Evolutionary conservation across 2,329 filamentous ascomycete species (phyloP), one percentile per base, ranked within the genome.

Genomic region (Berkeleyomyces rouxiae): DNA sequence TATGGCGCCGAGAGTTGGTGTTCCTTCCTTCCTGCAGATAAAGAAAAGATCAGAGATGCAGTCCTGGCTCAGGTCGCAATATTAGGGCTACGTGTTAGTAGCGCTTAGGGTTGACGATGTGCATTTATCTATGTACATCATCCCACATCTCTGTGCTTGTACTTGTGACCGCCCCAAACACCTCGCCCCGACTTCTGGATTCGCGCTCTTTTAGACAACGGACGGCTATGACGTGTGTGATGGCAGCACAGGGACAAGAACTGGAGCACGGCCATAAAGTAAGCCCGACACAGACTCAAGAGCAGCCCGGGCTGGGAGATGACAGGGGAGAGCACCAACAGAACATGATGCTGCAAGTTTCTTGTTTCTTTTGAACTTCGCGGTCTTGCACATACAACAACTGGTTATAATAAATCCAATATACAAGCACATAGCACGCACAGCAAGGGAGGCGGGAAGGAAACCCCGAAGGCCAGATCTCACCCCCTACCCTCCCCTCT

Each of bases 291-390:
- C 49, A 55, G 49, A 55, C 49, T n/a, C 10, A 13, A 37, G 49
- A 55, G 23, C 23, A 55, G 37, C 10, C 49, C 36, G 33, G 49
- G 33, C 49, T 55, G 49, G 49, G 49, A 55, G 49, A 55, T 55
- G 49, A 55, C 49, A 55, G 49, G 49, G 49, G 49, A 55, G 49
- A 39, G 49, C 49, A 55, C 49, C 49, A 55, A 55, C 49, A 55
- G 3, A 55, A 55, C 36, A 33, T 55, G 49, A 55, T 7, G 49
- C n/a, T 55, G 49, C 37, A 13, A 55, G 37, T 39, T 55, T 39
- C 49, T 55, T 55, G 13, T n/a, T 46, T 46, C 5, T n/a, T n/a
- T 37, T 55, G 10, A 10, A 31, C 23, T 51, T 13, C 37, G 13
- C 33, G 23, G 23, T 23, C 23, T 2, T 23, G 23, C 23, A 23